phyloP scores from a whole-genome alignment of 2,329 filamentous ascomycete genomes.

The Whalleya microplaca region DNA sequence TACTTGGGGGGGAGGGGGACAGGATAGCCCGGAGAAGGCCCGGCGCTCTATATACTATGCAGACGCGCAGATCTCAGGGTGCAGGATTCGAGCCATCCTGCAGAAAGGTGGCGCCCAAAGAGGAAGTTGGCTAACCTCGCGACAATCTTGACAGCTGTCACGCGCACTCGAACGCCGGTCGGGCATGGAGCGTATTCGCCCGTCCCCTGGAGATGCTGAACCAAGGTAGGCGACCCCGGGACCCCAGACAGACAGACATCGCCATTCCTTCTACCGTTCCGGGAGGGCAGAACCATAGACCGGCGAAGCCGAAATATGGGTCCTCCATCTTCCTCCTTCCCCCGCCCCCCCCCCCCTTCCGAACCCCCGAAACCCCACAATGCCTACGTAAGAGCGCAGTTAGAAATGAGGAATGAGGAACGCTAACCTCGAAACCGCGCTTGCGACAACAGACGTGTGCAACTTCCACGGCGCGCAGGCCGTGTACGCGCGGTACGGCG shows the following conservation, averaged over 20 bases:
- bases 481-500: conserved; percentile 62
- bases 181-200: conserved; percentile 70
- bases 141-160: conserved; percentile 52
- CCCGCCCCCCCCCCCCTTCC: background rate
- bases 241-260: conserved; percentile 2
- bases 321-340: background rate
- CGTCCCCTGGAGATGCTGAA: conserved; percentile 71
- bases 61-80: background rate
- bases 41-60: background rate
- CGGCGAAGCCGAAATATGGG: background rate
- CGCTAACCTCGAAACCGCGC: background rate
- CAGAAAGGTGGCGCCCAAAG: conserved; percentile 3
- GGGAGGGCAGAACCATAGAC: conserved; percentile 1
- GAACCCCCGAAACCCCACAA: background rate
- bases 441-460: conserved; percentile 60
- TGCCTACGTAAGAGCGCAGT: too few species aligned
- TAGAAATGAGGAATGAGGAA: background rate
- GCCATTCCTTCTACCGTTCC: conserved; percentile 1
- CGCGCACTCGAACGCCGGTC: conserved; percentile 67
- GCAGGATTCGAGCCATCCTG: background rate
- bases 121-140: conserved; percentile 12
- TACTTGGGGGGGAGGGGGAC: too few species aligned
- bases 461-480: conserved; percentile 67
- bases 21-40: background rate
- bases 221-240: conserved; percentile 41